A percentile compares a stretch with the other conserved stretches of the same genome.
Conservation (phyloP, 2,329 filamentous ascomycete species). For the Colletotrichum viniferum region DNA sequence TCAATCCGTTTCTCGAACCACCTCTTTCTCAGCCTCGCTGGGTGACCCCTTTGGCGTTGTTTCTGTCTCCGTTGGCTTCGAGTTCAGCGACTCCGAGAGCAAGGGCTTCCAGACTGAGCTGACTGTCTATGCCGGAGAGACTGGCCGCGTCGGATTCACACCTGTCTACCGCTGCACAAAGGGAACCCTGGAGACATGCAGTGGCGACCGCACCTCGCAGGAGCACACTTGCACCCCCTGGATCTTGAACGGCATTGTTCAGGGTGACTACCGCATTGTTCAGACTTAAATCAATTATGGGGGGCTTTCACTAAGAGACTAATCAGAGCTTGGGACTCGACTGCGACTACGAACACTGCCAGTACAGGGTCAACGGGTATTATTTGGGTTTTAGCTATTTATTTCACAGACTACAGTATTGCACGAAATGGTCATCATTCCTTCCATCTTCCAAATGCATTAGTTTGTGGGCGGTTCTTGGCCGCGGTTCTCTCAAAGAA, state of each 20-base stretch:
- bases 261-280: not conserved
- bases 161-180: not conserved
- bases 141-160: not conserved
- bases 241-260: not conserved
- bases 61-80: not conserved
- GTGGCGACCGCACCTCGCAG: not conserved
- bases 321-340: no score
- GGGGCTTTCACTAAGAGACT: no score
- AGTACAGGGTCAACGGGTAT: no score
- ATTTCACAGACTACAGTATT: no score
- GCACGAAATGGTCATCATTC: no score
- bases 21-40: not conserved
- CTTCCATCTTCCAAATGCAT: no score
- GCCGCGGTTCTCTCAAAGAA: no score
- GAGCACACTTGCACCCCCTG: not conserved
- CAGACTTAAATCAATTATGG: no score
- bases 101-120: not conserved
- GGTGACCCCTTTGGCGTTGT: not conserved
- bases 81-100: not conserved
- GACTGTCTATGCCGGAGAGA: not conserved
- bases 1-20: not conserved
- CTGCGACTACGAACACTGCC: no score
- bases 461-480: no score
- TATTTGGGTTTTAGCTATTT: no score
- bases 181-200: not conserved